Evolutionary conservation across 139 green algal genomes (phyloP).

Genomic region (Astrephomene gubernaculifera): DNA sequence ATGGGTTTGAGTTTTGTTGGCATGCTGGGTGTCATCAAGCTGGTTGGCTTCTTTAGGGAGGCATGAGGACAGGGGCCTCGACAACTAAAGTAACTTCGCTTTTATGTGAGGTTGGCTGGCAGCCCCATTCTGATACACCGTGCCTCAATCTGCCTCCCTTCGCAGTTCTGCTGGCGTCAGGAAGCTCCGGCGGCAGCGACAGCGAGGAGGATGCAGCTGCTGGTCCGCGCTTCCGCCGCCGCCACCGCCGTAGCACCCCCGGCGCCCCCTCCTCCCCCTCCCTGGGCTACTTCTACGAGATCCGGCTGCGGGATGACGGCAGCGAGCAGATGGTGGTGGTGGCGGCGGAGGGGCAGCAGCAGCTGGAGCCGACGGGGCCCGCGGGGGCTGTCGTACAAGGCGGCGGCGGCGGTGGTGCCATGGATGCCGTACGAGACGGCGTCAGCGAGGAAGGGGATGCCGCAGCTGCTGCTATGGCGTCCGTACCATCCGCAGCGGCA

Average conservation of each 20-base stretch:
- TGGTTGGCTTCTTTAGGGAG: too few species aligned
- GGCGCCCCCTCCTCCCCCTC: not conserved
- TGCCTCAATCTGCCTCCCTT: too few species aligned
- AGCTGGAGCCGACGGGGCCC: not conserved
- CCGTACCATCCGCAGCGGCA: not conserved
- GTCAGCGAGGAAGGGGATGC: not conserved
- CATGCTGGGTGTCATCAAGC: too few species aligned
- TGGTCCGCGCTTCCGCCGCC: not conserved
- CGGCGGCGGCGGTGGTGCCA: not conserved
- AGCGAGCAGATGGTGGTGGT: not conserved
- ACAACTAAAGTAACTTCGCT: too few species aligned
- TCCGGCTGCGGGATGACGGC: not conserved
- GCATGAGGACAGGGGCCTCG: too few species aligned
- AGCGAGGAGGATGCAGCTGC: not conserved
- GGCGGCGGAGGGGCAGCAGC: not conserved
- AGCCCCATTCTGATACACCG: too few species aligned
- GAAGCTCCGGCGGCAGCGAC: not conserved
- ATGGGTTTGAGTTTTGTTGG: too few species aligned
- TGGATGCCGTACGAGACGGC: too few species aligned
- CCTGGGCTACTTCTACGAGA: slow-evolving; percentile 16
- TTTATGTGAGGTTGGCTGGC: too few species aligned
- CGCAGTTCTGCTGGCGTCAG: too few species aligned
- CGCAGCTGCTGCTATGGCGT: too few species aligned
- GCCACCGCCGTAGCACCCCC: not conserved
- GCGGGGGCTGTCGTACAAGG: not conserved